Conservation (phyloP, 345 rosid species). For the Acer yangbiense region DNA sequence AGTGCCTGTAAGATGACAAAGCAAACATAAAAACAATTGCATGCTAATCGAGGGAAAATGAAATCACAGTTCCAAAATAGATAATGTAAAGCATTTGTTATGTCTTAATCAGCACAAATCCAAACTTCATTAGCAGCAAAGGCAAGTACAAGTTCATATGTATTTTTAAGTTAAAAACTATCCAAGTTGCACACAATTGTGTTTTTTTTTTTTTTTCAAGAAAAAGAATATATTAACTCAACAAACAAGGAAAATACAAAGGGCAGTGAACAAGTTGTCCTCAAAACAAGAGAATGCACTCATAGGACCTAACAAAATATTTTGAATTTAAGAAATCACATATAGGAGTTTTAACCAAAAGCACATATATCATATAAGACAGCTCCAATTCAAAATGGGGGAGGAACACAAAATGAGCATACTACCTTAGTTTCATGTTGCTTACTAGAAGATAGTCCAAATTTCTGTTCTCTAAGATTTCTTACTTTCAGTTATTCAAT, state of each 20-base stretch:
- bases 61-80: background rate
- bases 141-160: background rate
- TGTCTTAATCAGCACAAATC: background rate
- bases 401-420: background rate
- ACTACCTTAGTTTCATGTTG: background rate
- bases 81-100: background rate
- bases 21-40: background rate
- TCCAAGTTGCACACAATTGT: background rate
- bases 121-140: background rate
- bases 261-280: no score
- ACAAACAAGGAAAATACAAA: no score
- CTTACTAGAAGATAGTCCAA: background rate
- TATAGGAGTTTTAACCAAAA: background rate
- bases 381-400: background rate
- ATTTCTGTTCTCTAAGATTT: background rate
- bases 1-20: constrained; percentile 55
- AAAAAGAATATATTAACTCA: no score
- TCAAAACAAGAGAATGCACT: background rate
- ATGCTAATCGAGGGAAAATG: background rate
- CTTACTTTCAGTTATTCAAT: background rate
- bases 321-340: background rate
- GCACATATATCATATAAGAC: background rate
- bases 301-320: background rate
- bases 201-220: no score
- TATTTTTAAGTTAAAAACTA: background rate